Evolutionary conservation across 225 moss, liverwort and hornwort genomes (phyloP), one percentile per base, ranked within the genome.

Genomic region (Polytrichum commune): DNA sequence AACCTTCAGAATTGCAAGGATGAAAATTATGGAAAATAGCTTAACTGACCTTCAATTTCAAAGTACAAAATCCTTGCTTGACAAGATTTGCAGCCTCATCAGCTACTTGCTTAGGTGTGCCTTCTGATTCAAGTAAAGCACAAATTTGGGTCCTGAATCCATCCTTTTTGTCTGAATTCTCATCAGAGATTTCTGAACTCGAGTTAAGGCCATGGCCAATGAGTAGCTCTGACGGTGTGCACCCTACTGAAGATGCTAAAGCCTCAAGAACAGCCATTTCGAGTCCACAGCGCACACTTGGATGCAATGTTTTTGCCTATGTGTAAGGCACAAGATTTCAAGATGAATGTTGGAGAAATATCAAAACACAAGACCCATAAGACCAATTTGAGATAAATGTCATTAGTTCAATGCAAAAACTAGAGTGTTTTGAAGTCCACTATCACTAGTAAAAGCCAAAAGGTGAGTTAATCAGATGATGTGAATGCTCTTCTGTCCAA

Each of bases 181-280:
- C 69, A 19, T 69, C 64, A 27, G 62, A 58, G 54, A 26, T 64
- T 38, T 69, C 73, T 26, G 55, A 67, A 67, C 19, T 20, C 35
- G 71, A 30, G 22, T 62, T 71, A 28, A 26, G 25, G 55, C 65
- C 53, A 58, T 54, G 74, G 56, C 91, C 88, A 62, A 85, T 76
- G 13, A 98, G 82, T 35, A 95, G 83, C 71, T 93, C 91, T 74
- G 71, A 82, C 19, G 93, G 82, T 28, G 93, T 85, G 76, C 85
- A 89, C 54, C 77, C 78, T 28, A 72, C 70, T 30, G 90, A 80
- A 24, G 76, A 72, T 79, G 95, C 91, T 23, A 98, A 67, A 57
- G 91, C 89, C 55, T 85, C 91, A 73, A 95, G 88, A 65, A 84
- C 64, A 33, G 98, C 93, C 93, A 93, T 98, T 82, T 98, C 95